These are phyloP conservation scores for Aspergillus versicolor DNA, from an alignment of 2,329 filamentous ascomycete genomes.

Conservation along the genomic window DNA sequence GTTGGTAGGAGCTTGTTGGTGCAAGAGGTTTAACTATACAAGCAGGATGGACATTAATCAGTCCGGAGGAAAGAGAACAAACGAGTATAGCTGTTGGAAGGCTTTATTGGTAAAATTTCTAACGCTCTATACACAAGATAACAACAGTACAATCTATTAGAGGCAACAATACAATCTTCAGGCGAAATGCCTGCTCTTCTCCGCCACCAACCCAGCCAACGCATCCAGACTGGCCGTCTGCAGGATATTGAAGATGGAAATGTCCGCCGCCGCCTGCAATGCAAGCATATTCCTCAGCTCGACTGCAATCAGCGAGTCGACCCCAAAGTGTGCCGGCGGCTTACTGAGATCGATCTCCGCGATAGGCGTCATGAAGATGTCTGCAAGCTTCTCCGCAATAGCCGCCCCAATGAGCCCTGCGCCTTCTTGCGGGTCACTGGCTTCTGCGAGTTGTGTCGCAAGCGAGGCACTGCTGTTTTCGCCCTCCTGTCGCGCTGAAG, in stretches of 20 bases:
- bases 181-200: background rate
- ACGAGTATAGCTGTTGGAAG: too few species aligned
- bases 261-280: background rate
- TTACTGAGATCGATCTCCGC: conserved; percentile 30
- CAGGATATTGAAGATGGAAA: background rate
- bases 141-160: too few species aligned
- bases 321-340: conserved; percentile 34
- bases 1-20: too few species aligned
- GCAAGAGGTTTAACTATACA: too few species aligned
- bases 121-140: background rate
- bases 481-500: background rate
- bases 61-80: too few species aligned
- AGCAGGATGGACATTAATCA: too few species aligned
- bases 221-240: background rate
- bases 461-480: background rate
- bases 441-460: background rate
- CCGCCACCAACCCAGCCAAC: background rate
- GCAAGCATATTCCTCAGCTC: conserved; percentile 45
- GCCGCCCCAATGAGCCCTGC: background rate
- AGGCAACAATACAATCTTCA: too few species aligned
- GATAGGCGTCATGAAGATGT: conserved; percentile 31
- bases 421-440: background rate
- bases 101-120: background rate
- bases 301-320: conserved; percentile 47
- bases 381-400: conserved; percentile 31